A percentile compares a stretch with the other conserved stretches of the same genome.
phyloP scores from a whole-genome alignment of 1,139 yeast genomes.

The Protomyces pachydermus region DNA sequence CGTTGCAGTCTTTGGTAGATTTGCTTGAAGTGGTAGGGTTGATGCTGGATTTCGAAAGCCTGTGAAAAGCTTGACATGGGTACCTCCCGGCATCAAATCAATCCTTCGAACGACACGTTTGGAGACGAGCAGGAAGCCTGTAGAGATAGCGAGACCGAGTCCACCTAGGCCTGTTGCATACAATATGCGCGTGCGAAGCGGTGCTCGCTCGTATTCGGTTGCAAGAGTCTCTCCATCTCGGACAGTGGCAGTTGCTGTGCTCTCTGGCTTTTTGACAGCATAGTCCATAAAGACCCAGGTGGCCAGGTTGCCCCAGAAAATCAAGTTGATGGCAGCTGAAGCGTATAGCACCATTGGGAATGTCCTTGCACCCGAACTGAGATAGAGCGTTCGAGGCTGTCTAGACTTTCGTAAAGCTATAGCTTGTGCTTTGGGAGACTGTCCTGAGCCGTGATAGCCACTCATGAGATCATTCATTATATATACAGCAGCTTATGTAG shows the following conservation, averaged over 20 bases:
- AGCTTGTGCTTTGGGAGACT: constrained; percentile 8
- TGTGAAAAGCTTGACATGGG: not conserved
- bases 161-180: constrained; percentile 9
- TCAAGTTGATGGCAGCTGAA: constrained; percentile 13
- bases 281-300: constrained; percentile 16
- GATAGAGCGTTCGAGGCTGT: constrained; percentile 5
- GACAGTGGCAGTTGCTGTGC: not conserved
- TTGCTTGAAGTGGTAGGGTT: not conserved
- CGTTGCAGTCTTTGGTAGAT: not conserved
- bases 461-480: not conserved
- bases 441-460: not conserved
- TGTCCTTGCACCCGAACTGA: constrained; percentile 11
- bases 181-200: not conserved
- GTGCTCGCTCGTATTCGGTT: constrained; percentile 8
- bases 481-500: no score
- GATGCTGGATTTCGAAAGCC: constrained; percentile 4
- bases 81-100: constrained; percentile 8
- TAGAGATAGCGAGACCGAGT: constrained; percentile 12
- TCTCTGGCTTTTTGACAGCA: constrained; percentile 10
- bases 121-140: constrained; percentile 17
- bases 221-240: not conserved
- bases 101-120: constrained; percentile 10
- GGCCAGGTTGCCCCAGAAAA: constrained; percentile 22
- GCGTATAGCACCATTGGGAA: constrained; percentile 16
- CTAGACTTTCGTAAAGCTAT: constrained; percentile 3